Conservation (phyloP, 108 stramenopile species). For the Nitzschia sp. region DNA sequence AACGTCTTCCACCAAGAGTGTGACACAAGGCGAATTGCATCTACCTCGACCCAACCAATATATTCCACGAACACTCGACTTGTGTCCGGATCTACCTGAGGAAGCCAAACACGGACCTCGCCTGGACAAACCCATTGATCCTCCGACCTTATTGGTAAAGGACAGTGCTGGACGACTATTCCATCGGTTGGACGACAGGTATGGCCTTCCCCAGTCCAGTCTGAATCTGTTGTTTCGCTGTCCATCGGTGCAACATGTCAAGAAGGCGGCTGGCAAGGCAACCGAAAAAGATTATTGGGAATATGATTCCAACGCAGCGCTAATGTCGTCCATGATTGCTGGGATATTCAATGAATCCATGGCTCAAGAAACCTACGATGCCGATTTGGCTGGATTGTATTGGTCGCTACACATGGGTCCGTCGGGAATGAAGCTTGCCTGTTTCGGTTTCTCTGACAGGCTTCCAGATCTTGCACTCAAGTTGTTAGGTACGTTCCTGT, state of each 20-base stretch:
- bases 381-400: constrained; percentile 67
- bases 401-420: constrained; percentile 67
- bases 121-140: constrained; percentile 72
- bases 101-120: constrained; percentile 69
- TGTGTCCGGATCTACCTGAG: constrained; percentile 68
- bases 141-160: constrained; percentile 64
- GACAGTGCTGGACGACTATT: constrained; percentile 66
- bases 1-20: not conserved
- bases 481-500: constrained; percentile 36
- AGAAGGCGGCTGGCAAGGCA: not conserved
- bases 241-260: constrained; percentile 48
- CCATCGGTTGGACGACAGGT: constrained; percentile 85
- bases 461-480: constrained; percentile 63
- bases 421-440: constrained; percentile 62
- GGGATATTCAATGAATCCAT: constrained; percentile 66
- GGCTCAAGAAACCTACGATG: constrained; percentile 84
- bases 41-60: constrained; percentile 69
- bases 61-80: constrained; percentile 71
- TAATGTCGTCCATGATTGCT: constrained; percentile 54
- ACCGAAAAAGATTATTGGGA: constrained; percentile 41
- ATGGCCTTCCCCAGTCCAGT: constrained; percentile 73
- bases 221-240: constrained; percentile 64
- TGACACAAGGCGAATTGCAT: constrained; percentile 32
- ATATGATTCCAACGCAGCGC: constrained; percentile 45
- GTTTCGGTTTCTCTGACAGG: constrained; percentile 78